phyloP scores from a whole-genome alignment of 148 eudicot species.

The Suaeda aralocaspica region DNA sequence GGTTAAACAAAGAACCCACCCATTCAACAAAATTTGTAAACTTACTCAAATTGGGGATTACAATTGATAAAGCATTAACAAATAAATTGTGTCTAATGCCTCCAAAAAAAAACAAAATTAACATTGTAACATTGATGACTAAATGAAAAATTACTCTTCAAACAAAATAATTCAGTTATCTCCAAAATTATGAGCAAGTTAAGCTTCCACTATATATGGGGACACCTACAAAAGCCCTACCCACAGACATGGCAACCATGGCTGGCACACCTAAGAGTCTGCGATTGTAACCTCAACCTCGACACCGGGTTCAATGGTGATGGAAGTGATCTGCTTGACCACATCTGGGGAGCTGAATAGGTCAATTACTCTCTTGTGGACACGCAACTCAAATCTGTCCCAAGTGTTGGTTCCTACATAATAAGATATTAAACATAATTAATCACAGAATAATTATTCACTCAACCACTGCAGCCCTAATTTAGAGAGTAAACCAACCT shows the following conservation, averaged over 20 bases:
- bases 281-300: slow-evolving; percentile 85
- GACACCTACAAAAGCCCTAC: slow-evolving; percentile 28
- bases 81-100: slow-evolving; percentile 12
- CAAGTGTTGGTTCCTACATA: slow-evolving; percentile 62
- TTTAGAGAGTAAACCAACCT: no score
- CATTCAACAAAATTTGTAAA: not conserved
- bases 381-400: slow-evolving; percentile 69
- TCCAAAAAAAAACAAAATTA: slow-evolving; percentile 17
- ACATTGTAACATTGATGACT: slow-evolving; percentile 14
- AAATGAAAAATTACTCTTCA: slow-evolving; percentile 20
- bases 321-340: slow-evolving; percentile 78
- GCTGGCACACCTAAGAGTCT: slow-evolving; percentile 37
- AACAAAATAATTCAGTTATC: slow-evolving; percentile 21
- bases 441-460: no score
- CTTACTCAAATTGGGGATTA: slow-evolving; percentile 12
- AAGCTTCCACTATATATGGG: slow-evolving; percentile 16
- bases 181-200: slow-evolving; percentile 24
- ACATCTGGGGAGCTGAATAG: slow-evolving; percentile 84
- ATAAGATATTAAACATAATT: no score
- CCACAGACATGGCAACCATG: not conserved
- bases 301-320: slow-evolving; percentile 46
- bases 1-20: not conserved
- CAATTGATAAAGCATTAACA: slow-evolving; percentile 21
- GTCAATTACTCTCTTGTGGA: slow-evolving; percentile 84
- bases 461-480: no score